These are phyloP conservation scores for Croton laevigatus DNA, from an alignment of 441 rosid genomes.

Conservation along the genomic window DNA sequence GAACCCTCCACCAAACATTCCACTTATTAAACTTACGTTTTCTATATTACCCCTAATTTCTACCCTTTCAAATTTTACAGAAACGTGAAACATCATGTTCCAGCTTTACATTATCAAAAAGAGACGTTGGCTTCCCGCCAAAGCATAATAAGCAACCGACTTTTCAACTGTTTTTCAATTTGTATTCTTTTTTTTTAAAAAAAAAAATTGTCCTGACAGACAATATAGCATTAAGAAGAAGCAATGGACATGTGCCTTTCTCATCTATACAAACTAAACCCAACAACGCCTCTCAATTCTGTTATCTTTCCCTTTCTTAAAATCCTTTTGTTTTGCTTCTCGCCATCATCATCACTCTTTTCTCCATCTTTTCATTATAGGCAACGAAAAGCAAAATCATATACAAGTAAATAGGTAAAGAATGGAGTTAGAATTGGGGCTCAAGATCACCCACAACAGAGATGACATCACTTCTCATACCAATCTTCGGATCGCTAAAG, in stretches of 20 bases:
- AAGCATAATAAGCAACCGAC: constrained; percentile 23
- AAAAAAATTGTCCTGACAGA: not conserved
- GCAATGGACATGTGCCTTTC: constrained; percentile 52
- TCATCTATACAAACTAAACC: constrained; percentile 19
- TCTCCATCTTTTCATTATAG: not conserved
- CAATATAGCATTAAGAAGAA: constrained; percentile 12
- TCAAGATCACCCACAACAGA: constrained; percentile 63
- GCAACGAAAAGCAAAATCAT: not conserved
- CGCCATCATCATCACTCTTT: constrained; percentile 15
- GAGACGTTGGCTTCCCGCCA: constrained; percentile 29
- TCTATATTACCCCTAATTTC: too few species aligned
- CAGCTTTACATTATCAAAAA: not conserved
- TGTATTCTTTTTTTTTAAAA: too few species aligned
- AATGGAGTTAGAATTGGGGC: constrained; percentile 84
- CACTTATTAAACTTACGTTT: too few species aligned
- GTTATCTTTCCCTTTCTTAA: not conserved
- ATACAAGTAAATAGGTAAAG: not conserved
- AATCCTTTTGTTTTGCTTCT: not conserved
- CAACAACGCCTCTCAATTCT: constrained; percentile 4
- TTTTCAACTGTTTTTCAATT: constrained; percentile 6
- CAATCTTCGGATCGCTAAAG: constrained; percentile 48
- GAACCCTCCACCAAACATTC: too few species aligned
- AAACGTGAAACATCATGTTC: not conserved
- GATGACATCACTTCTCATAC: constrained; percentile 53
- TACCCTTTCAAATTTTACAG: too few species aligned